Conservation (phyloP, 179 eudicot genomes). For the Patellifolia procumbens region DNA sequence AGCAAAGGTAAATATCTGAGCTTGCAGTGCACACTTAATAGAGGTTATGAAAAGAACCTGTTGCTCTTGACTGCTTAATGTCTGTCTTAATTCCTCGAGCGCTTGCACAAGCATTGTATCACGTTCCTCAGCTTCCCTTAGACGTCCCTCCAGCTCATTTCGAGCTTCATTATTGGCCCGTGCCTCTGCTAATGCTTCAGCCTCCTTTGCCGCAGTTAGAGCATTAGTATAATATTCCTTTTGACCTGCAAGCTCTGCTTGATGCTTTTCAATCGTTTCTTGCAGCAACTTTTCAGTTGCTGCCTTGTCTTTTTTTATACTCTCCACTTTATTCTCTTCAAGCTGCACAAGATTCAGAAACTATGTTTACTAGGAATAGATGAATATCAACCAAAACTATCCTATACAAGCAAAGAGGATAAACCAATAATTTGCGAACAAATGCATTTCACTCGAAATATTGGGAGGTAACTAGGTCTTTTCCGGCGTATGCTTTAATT, state of each 20-base stretch:
- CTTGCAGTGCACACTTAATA: conserved; percentile 11
- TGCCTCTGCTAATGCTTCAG: conserved; percentile 88
- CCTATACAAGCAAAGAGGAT: conserved; percentile 8
- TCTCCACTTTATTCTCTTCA: conserved; percentile 96
- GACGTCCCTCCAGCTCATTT: conserved; percentile 70
- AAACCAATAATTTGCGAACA: not conserved
- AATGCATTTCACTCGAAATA: not conserved
- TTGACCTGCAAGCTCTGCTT: conserved; percentile 85
- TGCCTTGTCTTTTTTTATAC: conserved; percentile 86
- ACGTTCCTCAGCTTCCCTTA: conserved; percentile 79
- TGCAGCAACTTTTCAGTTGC: conserved; percentile 93
- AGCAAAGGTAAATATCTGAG: conserved; percentile 1
- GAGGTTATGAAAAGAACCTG: conserved; percentile 51
- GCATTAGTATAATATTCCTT: conserved; percentile 87
- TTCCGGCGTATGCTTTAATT: not conserved
- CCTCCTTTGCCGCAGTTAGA: conserved; percentile 88
- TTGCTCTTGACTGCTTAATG: conserved; percentile 81
- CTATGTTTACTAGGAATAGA: not conserved
- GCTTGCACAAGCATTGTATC: conserved; percentile 83
- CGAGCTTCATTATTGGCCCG: conserved; percentile 83
- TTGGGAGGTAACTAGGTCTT: not conserved
- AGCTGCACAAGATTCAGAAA: conserved; percentile 47
- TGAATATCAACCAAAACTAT: conserved; percentile 1
- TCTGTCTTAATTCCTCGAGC: conserved; percentile 81
- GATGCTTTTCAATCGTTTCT: conserved; percentile 93